Conservation (phyloP, 208 protist genomes). For the Willaertia magna region DNA sequence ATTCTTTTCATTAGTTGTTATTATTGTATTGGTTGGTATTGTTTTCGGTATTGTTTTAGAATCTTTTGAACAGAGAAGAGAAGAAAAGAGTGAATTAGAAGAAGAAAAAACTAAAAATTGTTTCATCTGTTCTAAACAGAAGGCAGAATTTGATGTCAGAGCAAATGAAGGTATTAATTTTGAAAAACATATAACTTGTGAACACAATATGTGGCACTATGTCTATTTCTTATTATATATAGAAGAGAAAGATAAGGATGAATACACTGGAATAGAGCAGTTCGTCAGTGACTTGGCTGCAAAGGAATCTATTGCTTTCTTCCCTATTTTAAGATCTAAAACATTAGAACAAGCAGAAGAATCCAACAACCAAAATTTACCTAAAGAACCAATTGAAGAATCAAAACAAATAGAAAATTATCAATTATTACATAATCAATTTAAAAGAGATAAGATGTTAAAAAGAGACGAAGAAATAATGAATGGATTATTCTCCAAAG, state of each 20-base stretch:
- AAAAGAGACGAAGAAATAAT: too few species aligned
- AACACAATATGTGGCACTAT: conserved; percentile 90
- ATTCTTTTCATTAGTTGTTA: conserved; percentile 44
- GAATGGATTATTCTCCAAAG: too few species aligned
- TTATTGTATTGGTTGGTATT: conserved; percentile 49
- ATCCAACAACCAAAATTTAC: too few species aligned
- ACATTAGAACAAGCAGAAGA: neutral
- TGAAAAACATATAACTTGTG: conserved; percentile 55
- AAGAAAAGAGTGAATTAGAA: conserved; percentile 17
- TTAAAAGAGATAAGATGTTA: too few species aligned
- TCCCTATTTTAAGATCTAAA: neutral
- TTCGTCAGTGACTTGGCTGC: conserved; percentile 51
- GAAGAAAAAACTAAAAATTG: conserved; percentile 39
- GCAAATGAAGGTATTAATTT: conserved; percentile 42
- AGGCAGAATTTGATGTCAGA: conserved; percentile 33
- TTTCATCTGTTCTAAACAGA: conserved; percentile 44
- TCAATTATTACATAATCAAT: too few species aligned
- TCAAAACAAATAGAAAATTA: too few species aligned
- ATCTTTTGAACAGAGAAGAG: conserved; percentile 34
- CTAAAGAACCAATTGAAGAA: too few species aligned
- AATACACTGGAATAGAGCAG: conserved; percentile 64
- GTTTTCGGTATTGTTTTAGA: conserved; percentile 56
- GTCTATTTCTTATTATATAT: conserved; percentile 75
- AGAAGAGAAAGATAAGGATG: conserved; percentile 48
- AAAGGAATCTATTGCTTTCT: conserved; percentile 30